phyloP scores from a whole-genome alignment of 331 rosid genomes.

The Arachis monticola region DNA sequence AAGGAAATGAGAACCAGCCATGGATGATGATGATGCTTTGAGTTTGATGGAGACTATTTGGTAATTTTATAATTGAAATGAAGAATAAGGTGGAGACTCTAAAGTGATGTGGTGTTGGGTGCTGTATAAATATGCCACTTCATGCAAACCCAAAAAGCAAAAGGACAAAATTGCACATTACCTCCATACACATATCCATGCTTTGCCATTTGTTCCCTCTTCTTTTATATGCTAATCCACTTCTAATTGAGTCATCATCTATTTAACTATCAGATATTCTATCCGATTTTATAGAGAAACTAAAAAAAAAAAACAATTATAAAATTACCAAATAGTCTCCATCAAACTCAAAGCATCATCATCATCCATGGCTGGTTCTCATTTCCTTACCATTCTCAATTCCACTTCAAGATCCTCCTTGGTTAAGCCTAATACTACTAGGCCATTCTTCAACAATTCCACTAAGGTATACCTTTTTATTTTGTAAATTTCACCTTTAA shows the following conservation, averaged over 20 bases:
- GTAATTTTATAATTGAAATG: background rate
- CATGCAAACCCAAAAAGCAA: slow-evolving; percentile 8
- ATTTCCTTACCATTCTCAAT: slow-evolving; percentile 28
- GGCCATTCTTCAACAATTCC: slow-evolving; percentile 41
- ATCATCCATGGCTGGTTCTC: slow-evolving; percentile 41
- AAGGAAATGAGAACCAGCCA: slow-evolving; percentile 43
- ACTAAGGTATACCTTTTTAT: slow-evolving; percentile 31
- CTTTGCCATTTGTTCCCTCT: background rate
- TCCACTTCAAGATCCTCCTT: slow-evolving; percentile 41
- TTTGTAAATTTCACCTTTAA: background rate
- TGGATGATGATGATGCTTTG: background rate
- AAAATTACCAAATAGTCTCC: slow-evolving; percentile 5
- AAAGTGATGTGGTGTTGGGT: background rate
- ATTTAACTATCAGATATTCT: no score
- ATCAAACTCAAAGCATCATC: background rate
- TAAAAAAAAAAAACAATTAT: background rate
- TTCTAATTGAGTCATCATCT: no score
- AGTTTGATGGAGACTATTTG: slow-evolving; percentile 3
- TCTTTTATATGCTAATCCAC: background rate
- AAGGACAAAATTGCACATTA: slow-evolving; percentile 33
- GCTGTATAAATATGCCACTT: slow-evolving; percentile 37
- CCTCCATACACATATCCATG: background rate
- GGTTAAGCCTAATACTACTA: slow-evolving; percentile 32
- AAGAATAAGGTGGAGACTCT: slow-evolving; percentile 10
- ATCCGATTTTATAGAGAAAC: no score